phyloP scores from a whole-genome alignment of 208 protist species.

The Leptomonas pyrrhocoris region DNA sequence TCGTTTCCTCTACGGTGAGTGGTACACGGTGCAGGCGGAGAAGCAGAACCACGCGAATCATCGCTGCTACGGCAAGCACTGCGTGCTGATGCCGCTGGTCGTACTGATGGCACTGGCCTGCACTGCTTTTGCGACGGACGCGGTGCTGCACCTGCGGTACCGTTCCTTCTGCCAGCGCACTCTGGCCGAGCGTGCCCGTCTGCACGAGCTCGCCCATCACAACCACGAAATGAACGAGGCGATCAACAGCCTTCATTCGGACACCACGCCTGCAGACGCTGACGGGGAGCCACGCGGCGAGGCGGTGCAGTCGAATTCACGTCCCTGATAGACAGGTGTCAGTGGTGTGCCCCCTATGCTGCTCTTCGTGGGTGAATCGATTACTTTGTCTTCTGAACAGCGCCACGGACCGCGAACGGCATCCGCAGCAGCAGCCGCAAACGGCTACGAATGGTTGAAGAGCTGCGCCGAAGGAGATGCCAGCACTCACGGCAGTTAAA shows the following conservation, averaged over 20 bases:
- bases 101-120: conserved; percentile 51
- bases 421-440: too few species aligned
- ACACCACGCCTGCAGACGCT: too few species aligned
- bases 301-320: too few species aligned
- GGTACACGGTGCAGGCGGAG: conserved; percentile 51
- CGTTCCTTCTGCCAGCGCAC: conserved; percentile 28
- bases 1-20: conserved; percentile 75
- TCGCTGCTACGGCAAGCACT: conserved; percentile 38
- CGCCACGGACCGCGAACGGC: too few species aligned
- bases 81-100: conserved; percentile 54
- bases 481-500: too few species aligned
- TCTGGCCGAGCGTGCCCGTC: conserved; percentile 48
- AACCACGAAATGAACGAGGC: neutral
- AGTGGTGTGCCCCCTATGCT: too few species aligned
- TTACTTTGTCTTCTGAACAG: too few species aligned
- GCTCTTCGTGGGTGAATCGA: too few species aligned
- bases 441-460: too few species aligned
- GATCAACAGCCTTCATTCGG: neutral
- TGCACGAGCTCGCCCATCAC: conserved; percentile 7
- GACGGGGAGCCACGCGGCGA: too few species aligned
- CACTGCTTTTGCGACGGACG: conserved; percentile 37
- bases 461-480: too few species aligned
- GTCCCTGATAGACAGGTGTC: too few species aligned
- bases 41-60: conserved; percentile 35
- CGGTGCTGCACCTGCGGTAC: conserved; percentile 59